Conservation (phyloP, 352 stramenopile species). For the Phytophthora citrophthora region DNA sequence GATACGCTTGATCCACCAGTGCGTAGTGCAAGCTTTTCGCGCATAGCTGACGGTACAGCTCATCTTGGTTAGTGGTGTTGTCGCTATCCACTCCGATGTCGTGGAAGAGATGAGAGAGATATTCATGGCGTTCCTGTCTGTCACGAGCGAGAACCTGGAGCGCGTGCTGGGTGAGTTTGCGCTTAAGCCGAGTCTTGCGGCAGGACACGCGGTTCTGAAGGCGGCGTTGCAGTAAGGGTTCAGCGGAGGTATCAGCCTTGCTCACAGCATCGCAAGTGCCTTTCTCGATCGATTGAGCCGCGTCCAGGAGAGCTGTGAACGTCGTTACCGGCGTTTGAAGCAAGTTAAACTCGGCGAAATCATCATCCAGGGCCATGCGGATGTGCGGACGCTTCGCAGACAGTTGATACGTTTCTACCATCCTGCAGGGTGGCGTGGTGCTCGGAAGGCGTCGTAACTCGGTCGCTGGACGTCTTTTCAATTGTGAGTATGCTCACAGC, state of each 20-base stretch:
- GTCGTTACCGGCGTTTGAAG: slow-evolving; percentile 21
- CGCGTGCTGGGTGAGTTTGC: slow-evolving; percentile 44
- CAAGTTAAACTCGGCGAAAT: not conserved
- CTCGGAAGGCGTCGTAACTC: slow-evolving; percentile 20
- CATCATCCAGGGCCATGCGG: not conserved
- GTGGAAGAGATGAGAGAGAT: slow-evolving; percentile 36
- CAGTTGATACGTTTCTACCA: slow-evolving; percentile 12
- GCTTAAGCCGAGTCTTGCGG: slow-evolving; percentile 55
- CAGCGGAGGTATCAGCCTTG: not conserved
- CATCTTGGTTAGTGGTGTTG: slow-evolving; percentile 3
- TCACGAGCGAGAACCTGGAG: slow-evolving; percentile 31
- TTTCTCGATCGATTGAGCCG: slow-evolving; percentile 25
- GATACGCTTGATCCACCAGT: slow-evolving; percentile 43
- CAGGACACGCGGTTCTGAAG: slow-evolving; percentile 53
- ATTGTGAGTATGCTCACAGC: slow-evolving; percentile 1
- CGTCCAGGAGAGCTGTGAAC: slow-evolving; percentile 33
- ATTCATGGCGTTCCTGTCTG: slow-evolving; percentile 39
- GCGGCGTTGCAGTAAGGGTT: slow-evolving; percentile 28
- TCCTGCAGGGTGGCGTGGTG: slow-evolving; percentile 4
- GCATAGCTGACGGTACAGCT: slow-evolving; percentile 35
- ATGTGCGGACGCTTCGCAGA: slow-evolving; percentile 18
- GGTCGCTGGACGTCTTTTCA: slow-evolving; percentile 3
- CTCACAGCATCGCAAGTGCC: not conserved
- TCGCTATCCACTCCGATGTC: slow-evolving; percentile 7
- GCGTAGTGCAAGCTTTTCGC: slow-evolving; percentile 44